A percentile compares a stretch with the other conserved stretches of the same genome.
Conservation (phyloP, 2,329 filamentous ascomycete genomes). For the Fusarium avenaceum region DNA sequence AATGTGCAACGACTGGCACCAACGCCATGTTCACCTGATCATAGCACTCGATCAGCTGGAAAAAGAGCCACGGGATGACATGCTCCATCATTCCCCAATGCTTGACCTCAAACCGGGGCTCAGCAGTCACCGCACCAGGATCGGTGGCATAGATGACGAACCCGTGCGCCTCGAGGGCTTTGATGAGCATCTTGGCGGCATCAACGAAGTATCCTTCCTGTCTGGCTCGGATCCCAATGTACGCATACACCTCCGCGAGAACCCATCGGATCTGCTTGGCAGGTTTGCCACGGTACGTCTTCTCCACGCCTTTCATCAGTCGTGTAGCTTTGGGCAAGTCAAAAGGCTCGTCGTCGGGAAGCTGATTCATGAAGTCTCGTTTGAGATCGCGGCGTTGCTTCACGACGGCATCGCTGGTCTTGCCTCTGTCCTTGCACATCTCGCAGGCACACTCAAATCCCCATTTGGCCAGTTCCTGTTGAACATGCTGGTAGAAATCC, state of each 20-base stretch:
- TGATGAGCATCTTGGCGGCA: constrained; percentile 2
- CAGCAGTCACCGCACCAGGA: neutral
- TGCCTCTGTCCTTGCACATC: constrained; percentile 50
- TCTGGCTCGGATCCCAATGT: neutral
- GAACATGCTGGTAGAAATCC: constrained; percentile 45
- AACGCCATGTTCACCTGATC: neutral
- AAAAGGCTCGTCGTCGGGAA: neutral
- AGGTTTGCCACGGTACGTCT: constrained; percentile 1
- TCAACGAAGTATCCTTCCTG: neutral
- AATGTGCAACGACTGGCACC: neutral
- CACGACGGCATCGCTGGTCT: neutral
- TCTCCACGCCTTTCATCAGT: neutral
- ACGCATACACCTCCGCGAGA: neutral
- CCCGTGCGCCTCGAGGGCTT: neutral
- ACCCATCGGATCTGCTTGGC: constrained; percentile 1
- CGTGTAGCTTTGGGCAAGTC: neutral
- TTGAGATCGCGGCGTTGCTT: neutral
- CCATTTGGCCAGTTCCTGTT: constrained; percentile 54
- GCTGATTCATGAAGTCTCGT: neutral
- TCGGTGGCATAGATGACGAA: neutral
- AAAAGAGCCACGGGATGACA: neutral
- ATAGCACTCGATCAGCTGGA: neutral
- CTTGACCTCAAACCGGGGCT: neutral
- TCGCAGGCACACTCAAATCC: constrained; percentile 59
- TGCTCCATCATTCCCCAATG: constrained; percentile 7